Conservation (phyloP, 352 stramenopile genomes). For the Phytophthora sojae region DNA sequence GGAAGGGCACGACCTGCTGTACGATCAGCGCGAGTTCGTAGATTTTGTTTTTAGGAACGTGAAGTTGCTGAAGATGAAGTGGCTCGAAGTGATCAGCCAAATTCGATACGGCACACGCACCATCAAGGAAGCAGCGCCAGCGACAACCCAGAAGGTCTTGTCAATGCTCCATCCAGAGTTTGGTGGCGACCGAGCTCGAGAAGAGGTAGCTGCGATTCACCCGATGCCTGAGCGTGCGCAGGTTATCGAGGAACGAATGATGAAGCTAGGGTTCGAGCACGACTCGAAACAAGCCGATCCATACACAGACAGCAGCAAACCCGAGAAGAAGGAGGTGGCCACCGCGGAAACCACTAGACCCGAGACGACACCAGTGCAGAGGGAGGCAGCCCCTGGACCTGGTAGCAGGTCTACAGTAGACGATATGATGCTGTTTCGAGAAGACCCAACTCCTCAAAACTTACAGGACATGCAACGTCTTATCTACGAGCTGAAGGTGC, state of each 20-base stretch:
- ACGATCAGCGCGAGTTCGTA: constrained; percentile 57
- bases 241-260: constrained; percentile 51
- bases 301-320: neutral
- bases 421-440: constrained; percentile 38
- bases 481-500: constrained; percentile 75
- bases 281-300: constrained; percentile 23
- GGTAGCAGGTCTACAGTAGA: constrained; percentile 9
- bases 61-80: constrained; percentile 48
- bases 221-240: constrained; percentile 52
- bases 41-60: constrained; percentile 73
- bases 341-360: constrained; percentile 12
- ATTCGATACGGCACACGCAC: constrained; percentile 45
- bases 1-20: constrained; percentile 45
- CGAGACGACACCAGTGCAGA: constrained; percentile 20
- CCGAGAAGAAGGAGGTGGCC: neutral
- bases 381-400: neutral
- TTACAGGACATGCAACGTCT: constrained; percentile 60
- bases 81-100: constrained; percentile 59
- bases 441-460: constrained; percentile 23
- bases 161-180: constrained; percentile 57
- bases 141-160: neutral
- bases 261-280: constrained; percentile 53
- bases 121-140: neutral
- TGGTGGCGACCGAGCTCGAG: constrained; percentile 17
- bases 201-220: constrained; percentile 2